Evolutionary conservation across 2,329 filamentous ascomycete species (phyloP).

Genomic region (Verticillium isaacii): DNA sequence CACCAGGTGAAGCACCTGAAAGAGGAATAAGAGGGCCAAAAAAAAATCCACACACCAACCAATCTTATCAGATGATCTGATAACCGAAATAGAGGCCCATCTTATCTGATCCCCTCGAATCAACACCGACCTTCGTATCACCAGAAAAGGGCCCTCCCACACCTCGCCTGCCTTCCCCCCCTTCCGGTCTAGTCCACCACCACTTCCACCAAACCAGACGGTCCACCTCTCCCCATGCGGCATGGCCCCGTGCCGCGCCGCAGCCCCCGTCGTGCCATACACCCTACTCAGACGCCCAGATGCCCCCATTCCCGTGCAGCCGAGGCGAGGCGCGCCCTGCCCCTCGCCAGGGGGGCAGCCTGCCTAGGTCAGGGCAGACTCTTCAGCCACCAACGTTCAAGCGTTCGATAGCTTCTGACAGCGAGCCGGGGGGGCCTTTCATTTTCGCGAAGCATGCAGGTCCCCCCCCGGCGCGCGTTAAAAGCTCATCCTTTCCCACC

Average conservation of each 20-base stretch:
- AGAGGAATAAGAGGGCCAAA: neutral
- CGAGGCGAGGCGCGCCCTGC: neutral
- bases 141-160: neutral
- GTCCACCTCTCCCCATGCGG: neutral
- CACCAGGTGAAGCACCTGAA: neutral
- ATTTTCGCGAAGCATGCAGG: neutral
- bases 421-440: neutral
- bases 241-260: neutral
- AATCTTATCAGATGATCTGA: conserved; percentile 2
- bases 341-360: neutral
- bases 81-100: conserved; percentile 1
- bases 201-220: neutral
- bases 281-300: neutral
- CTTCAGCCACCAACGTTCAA: neutral
- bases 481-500: neutral
- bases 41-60: neutral
- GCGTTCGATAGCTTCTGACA: neutral
- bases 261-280: neutral
- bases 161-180: neutral
- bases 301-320: neutral
- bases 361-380: neutral
- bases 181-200: neutral
- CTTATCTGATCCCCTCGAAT: conserved; percentile 1
- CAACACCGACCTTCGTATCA: neutral
- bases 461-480: neutral